These are phyloP conservation scores for Pythium dissotocum DNA, from an alignment of 352 stramenopile genomes.

Conservation along the genomic window DNA sequence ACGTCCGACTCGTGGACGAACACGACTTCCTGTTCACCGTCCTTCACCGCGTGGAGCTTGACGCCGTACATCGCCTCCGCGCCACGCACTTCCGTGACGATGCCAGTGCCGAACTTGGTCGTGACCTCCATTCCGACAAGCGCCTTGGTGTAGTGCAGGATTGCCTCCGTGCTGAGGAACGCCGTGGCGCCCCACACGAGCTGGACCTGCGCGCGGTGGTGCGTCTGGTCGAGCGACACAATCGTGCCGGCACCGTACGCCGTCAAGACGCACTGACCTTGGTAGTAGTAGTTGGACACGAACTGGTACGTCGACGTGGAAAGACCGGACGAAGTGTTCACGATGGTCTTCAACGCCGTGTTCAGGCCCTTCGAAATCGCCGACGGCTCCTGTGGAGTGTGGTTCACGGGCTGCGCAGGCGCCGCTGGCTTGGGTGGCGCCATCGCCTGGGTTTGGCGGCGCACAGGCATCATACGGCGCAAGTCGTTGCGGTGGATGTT, in stretches of 20 bases:
- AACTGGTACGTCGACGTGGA: conserved; percentile 52
- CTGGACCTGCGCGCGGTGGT: conserved; percentile 57
- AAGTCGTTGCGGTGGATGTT: conserved; percentile 45
- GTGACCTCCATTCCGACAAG: conserved; percentile 73
- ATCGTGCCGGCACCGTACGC: conserved; percentile 66
- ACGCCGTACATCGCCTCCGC: conserved; percentile 81
- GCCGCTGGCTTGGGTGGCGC: conserved; percentile 18
- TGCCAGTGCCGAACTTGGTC: conserved; percentile 71
- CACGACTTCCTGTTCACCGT: conserved; percentile 54
- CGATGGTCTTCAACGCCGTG: conserved; percentile 57
- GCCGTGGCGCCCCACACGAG: conserved; percentile 62
- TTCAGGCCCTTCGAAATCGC: conserved; percentile 49
- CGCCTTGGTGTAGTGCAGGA: conserved; percentile 72
- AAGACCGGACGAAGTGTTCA: conserved; percentile 53
- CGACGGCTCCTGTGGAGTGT: conserved; percentile 31
- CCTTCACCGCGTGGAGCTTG: conserved; percentile 44
- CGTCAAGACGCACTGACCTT: conserved; percentile 74
- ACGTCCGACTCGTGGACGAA: conserved; percentile 79
- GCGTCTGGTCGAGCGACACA: conserved; percentile 49
- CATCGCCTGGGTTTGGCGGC: conserved; percentile 26
- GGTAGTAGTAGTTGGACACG: conserved; percentile 69
- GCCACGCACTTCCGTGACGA: conserved; percentile 63
- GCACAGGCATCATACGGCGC: conserved; percentile 21
- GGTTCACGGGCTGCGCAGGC: conserved; percentile 11
- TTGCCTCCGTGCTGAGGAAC: conserved; percentile 57